A percentile compares a stretch with the other conserved stretches of the same genome.
Conservation (phyloP, 2,329 filamentous ascomycete species). For the Colletotrichum sp. region DNA sequence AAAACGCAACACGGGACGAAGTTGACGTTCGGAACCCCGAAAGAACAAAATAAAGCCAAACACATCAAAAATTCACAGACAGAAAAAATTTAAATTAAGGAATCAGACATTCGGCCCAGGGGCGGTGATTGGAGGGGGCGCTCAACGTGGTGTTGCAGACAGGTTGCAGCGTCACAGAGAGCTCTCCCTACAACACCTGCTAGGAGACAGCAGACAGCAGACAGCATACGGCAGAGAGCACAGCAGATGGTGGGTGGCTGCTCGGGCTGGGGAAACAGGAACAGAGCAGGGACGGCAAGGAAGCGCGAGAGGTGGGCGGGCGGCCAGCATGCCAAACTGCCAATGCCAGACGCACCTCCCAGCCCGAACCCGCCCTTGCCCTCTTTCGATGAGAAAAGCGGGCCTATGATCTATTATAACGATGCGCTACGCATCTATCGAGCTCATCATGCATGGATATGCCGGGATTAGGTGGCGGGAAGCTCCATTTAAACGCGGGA, state of each 20-base stretch:
- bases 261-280: not conserved
- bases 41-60: not conserved
- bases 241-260: not conserved
- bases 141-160: constrained; percentile 2
- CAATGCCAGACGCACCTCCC: not conserved
- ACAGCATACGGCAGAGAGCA: not conserved
- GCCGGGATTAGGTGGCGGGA: not conserved
- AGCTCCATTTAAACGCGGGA: constrained; percentile 1
- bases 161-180: not conserved
- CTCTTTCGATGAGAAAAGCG: not conserved
- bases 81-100: not conserved
- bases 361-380: not conserved
- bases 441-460: not conserved
- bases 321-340: not conserved
- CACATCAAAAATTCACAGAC: not conserved
- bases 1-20: not conserved
- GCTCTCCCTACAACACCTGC: not conserved
- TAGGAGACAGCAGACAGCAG: not conserved
- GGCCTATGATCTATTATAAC: not conserved
- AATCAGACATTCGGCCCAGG: not conserved
- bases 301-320: constrained; percentile 17
- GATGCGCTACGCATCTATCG: not conserved
- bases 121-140: not conserved
- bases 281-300: constrained; percentile 1
- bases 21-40: not conserved